These are phyloP conservation scores for Melanomma pulvis-pyrius DNA, from an alignment of 495 filamentous ascomycete genomes.

Conservation along the genomic window DNA sequence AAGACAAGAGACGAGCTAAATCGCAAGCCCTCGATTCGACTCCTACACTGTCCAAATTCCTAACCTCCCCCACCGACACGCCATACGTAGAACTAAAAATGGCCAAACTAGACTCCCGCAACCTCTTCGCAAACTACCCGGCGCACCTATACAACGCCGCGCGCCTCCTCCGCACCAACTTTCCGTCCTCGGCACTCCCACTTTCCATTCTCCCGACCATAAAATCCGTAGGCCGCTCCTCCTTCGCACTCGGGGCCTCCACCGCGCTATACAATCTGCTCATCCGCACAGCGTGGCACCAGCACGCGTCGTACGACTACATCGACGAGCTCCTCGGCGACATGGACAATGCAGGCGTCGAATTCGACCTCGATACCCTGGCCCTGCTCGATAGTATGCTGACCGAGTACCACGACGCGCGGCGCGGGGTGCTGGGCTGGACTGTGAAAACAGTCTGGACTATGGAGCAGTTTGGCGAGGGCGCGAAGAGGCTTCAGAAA, in stretches of 20 bases:
- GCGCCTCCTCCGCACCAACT: slow-evolving; percentile 62
- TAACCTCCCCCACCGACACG: slow-evolving; percentile 21
- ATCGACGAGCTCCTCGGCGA: slow-evolving; percentile 68
- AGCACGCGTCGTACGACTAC: slow-evolving; percentile 61
- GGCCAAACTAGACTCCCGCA: slow-evolving; percentile 42
- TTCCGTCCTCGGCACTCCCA: slow-evolving; percentile 63
- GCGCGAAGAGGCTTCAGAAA: slow-evolving; percentile 10
- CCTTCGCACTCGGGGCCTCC: slow-evolving; percentile 72
- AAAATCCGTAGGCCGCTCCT: slow-evolving; percentile 68
- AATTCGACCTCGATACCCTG: slow-evolving; percentile 60
- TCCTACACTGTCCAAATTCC: not conserved
- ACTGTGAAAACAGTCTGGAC: slow-evolving; percentile 19
- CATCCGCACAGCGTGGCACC: slow-evolving; percentile 64
- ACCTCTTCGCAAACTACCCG: slow-evolving; percentile 71
- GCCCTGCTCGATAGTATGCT: slow-evolving; percentile 50
- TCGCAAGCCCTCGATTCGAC: not conserved
- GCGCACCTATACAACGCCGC: slow-evolving; percentile 64
- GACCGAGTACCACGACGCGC: slow-evolving; percentile 2
- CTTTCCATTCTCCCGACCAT: slow-evolving; percentile 68
- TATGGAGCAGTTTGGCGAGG: slow-evolving; percentile 28
- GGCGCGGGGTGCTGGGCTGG: slow-evolving; percentile 21
- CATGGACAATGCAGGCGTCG: slow-evolving; percentile 74
- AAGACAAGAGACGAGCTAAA: slow-evolving; percentile 25
- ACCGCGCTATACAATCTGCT: slow-evolving; percentile 76
- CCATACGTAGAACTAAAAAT: not conserved